Percentiles rank a stretch among this genome's conserved stretches.
Evolutionary conservation across 2,329 filamentous ascomycete genomes (phyloP).

Genomic region (Hymenoscyphus fructigenus): DNA sequence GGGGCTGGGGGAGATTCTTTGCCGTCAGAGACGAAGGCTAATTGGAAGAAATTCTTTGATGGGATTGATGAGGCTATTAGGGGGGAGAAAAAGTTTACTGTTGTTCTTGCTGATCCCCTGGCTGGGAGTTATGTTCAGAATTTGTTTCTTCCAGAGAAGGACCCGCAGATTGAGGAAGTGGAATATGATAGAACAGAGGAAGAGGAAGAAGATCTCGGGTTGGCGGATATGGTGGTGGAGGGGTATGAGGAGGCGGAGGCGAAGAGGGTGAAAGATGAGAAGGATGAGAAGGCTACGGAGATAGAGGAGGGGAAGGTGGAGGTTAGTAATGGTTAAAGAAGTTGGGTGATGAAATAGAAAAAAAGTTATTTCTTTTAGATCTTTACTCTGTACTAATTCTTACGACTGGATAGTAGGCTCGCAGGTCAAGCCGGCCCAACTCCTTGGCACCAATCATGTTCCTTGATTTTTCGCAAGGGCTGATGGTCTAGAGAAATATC

Average conservation of each 20-base stretch:
- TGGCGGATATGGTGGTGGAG: slow-evolving; percentile 91
- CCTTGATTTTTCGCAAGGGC: no score
- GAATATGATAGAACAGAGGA: slow-evolving; percentile 86
- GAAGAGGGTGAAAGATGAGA: background rate
- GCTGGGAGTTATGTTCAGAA: slow-evolving; percentile 95
- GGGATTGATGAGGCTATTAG: slow-evolving; percentile 74
- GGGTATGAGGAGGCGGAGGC: slow-evolving; percentile 55
- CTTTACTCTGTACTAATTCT: no score
- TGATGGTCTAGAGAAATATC: no score
- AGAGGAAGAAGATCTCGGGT: slow-evolving; percentile 89
- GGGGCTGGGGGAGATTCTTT: slow-evolving; percentile 77
- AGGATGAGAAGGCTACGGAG: background rate
- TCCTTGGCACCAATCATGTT: no score
- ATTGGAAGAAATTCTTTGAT: slow-evolving; percentile 81
- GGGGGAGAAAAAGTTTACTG: slow-evolving; percentile 76
- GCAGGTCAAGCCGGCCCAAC: no score
- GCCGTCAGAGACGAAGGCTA: slow-evolving; percentile 58
- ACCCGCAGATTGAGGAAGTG: slow-evolving; percentile 77
- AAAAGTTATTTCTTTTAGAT: background rate
- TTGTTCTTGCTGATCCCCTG: slow-evolving; percentile 83
- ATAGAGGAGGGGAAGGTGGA: background rate
- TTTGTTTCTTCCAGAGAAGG: slow-evolving; percentile 70
- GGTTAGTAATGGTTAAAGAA: background rate
- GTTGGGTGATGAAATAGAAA: background rate
- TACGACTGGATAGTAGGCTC: no score